phyloP scores from a whole-genome alignment of 257 asterid species.

The Solanum clarkiae region DNA sequence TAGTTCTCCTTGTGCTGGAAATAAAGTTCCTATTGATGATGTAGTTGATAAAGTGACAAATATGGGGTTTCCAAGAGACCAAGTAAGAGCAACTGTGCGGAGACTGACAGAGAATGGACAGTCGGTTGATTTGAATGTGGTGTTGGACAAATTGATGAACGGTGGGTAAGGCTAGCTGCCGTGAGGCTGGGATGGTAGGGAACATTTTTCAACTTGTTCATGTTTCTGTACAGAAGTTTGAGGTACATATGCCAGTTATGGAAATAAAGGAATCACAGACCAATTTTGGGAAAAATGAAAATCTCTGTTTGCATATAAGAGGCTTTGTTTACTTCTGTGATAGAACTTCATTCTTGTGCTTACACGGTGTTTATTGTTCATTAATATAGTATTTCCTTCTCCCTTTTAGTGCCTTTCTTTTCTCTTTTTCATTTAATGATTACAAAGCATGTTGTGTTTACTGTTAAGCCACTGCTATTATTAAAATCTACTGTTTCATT shows the following conservation, averaged over 20 bases:
- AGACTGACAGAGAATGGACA: slow-evolving; percentile 91
- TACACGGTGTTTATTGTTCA: neutral
- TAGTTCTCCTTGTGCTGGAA: slow-evolving; percentile 42
- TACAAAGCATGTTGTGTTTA: neutral
- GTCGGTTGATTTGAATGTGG: slow-evolving; percentile 77
- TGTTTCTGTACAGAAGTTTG: slow-evolving; percentile 26
- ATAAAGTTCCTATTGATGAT: slow-evolving; percentile 76
- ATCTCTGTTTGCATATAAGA: neutral
- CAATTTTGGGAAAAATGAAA: neutral
- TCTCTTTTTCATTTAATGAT: neutral
- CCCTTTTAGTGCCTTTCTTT: neutral
- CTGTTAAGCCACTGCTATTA: neutral
- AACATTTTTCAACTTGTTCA: neutral
- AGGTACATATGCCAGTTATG: neutral
- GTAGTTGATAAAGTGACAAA: slow-evolving; percentile 82
- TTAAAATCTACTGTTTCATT: too few relatives aligned
- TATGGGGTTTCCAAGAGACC: slow-evolving; percentile 94
- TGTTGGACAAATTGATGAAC: slow-evolving; percentile 93
- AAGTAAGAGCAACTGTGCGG: slow-evolving; percentile 71
- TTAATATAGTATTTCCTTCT: neutral
- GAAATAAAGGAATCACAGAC: neutral
- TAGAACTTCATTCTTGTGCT: slow-evolving; percentile 1
- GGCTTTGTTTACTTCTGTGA: neutral
- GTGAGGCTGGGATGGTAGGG: slow-evolving; percentile 70
- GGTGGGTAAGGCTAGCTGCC: slow-evolving; percentile 56